Conservation (phyloP, 495 filamentous ascomycete species). For the Penicillium dipodomyicola region DNA sequence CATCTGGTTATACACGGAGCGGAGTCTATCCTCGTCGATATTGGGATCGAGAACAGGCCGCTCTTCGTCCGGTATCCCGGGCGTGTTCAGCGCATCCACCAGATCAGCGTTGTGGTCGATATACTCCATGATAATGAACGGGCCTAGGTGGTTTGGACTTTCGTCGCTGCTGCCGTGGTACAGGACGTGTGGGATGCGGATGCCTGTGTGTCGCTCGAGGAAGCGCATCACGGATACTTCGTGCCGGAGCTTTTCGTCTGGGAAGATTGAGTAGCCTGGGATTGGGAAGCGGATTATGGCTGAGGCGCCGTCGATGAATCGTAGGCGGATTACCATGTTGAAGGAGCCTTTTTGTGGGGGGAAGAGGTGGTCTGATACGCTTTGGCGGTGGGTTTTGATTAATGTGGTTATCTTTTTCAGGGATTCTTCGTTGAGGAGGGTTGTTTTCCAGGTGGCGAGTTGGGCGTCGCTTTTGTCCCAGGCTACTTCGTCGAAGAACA, state of each 20-base stretch:
- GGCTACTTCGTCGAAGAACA: constrained; percentile 10
- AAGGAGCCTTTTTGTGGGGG: constrained; percentile 7
- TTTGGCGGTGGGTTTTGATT: background rate
- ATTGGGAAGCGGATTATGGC: too few relatives aligned
- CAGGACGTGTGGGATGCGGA: constrained; percentile 40
- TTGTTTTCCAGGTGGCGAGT: background rate
- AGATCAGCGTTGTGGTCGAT: too few relatives aligned
- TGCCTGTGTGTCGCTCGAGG: constrained; percentile 35
- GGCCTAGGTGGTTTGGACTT: too few relatives aligned
- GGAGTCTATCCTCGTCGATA: too few relatives aligned
- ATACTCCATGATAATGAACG: too few relatives aligned
- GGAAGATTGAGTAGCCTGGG: constrained; percentile 18
- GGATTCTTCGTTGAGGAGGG: background rate
- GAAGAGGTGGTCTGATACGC: background rate
- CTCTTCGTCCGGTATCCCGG: too few relatives aligned
- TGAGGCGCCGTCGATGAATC: background rate
- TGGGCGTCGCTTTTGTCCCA: constrained; percentile 2
- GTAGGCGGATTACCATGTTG: constrained; percentile 9
- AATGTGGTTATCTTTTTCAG: background rate
- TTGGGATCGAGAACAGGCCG: too few relatives aligned
- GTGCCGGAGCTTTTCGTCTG: constrained; percentile 35
- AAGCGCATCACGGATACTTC: constrained; percentile 44
- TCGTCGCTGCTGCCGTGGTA: constrained; percentile 20
- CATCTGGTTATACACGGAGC: too few relatives aligned
- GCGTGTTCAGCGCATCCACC: too few relatives aligned